These are phyloP conservation scores for Macadamia tetraphylla DNA, from an alignment of 164 flowering plant species.

Conservation along the genomic window DNA sequence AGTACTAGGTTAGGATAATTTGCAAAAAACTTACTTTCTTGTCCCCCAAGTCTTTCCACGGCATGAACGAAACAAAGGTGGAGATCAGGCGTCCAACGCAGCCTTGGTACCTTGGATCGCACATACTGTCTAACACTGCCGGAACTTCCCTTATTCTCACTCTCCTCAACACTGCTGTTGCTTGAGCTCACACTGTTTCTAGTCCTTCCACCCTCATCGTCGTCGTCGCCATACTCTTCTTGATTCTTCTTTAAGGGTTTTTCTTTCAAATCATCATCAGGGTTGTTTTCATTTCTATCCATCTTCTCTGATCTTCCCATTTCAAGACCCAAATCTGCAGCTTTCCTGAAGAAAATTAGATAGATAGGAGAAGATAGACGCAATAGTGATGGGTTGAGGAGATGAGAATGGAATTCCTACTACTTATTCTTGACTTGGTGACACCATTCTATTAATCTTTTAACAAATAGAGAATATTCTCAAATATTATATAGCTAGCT, in stretches of 20 bases:
- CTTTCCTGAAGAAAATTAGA: neutral
- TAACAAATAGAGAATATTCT: too few relatives aligned
- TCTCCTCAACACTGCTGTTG: neutral
- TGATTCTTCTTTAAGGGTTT: neutral
- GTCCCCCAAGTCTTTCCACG: constrained; percentile 71
- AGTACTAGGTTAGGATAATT: constrained; percentile 63
- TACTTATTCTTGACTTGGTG: too few relatives aligned
- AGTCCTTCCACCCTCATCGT: neutral
- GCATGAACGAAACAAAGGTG: constrained; percentile 71
- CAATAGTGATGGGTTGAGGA: neutral
- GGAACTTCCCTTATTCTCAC: neutral
- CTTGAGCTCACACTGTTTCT: neutral
- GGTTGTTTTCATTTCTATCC: neutral
- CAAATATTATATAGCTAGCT: neutral
- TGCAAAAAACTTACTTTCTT: constrained; percentile 47
- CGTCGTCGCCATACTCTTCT: neutral
- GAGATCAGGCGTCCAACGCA: constrained; percentile 83
- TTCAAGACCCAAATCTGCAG: neutral
- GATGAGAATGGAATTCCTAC: too few relatives aligned
- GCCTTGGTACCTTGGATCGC: constrained; percentile 72
- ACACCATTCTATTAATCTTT: neutral
- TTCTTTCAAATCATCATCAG: neutral
- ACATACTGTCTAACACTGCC: constrained; percentile 52
- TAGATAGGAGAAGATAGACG: neutral
- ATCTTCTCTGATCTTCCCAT: neutral